phyloP scores from a whole-genome alignment of 345 rosid species.

The Cardamine occulta region DNA sequence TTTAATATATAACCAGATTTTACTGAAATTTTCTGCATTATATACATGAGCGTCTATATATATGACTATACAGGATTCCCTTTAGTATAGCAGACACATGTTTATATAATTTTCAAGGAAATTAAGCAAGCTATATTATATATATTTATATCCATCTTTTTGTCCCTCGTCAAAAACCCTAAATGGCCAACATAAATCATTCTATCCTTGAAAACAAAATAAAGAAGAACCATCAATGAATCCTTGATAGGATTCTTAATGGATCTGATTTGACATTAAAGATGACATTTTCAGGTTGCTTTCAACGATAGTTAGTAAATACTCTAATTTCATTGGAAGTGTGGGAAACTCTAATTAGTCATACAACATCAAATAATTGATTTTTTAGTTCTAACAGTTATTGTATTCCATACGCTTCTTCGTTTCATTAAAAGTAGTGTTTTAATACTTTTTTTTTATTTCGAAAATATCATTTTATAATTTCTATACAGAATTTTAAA shows the following conservation, averaged over 20 bases:
- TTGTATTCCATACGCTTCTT: no score
- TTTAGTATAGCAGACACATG: not conserved
- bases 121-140: not conserved
- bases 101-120: not conserved
- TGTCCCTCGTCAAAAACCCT: not conserved
- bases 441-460: no score
- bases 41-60: not conserved
- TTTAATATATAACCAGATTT: not conserved
- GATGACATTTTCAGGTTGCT: constrained; percentile 24
- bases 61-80: not conserved
- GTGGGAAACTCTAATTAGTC: constrained; percentile 24
- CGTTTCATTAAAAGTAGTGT: no score
- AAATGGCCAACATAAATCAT: constrained; percentile 21
- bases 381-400: not conserved
- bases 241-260: constrained; percentile 20
- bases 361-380: constrained; percentile 20
- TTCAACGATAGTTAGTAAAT: constrained; percentile 8
- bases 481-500: no score
- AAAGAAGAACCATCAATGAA: not conserved
- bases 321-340: constrained; percentile 5
- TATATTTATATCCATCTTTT: not conserved
- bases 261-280: constrained; percentile 30
- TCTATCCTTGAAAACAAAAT: not conserved
- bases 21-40: not conserved
- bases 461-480: no score